These are phyloP conservation scores for Rhodotorula paludigena DNA, from an alignment of 768 basidiomycete genomes.

Conservation along the genomic window DNA sequence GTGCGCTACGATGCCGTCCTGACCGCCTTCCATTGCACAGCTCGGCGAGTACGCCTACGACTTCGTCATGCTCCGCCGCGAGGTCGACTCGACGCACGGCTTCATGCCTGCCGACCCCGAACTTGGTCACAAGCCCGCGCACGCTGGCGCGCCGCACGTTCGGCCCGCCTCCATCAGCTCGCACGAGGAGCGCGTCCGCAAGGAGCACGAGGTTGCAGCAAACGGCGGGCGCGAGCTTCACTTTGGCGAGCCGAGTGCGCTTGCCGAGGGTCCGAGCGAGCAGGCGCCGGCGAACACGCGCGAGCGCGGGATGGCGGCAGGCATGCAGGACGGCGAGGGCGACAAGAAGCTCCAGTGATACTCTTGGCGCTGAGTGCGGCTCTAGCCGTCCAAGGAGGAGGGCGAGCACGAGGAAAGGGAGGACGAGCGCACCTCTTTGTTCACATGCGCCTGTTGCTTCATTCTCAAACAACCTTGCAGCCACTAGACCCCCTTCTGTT, in stretches of 20 bases:
- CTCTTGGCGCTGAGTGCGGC: too few species aligned
- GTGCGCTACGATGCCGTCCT: slow-evolving; percentile 48
- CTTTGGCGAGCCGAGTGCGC: not conserved
- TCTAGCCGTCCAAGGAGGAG: too few species aligned
- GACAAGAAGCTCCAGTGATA: not conserved
- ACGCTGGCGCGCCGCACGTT: slow-evolving; percentile 11
- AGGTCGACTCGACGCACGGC: slow-evolving; percentile 27
- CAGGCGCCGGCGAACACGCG: slow-evolving; percentile 10
- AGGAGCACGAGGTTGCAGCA: not conserved
- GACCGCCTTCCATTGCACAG: not conserved
- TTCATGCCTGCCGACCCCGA: not conserved
- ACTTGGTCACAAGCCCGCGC: not conserved
- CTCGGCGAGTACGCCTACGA: slow-evolving; percentile 87
- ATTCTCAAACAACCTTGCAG: too few species aligned
- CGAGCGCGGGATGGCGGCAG: slow-evolving; percentile 6
- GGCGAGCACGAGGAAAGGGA: too few species aligned
- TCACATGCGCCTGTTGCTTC: too few species aligned
- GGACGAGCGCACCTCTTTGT: too few species aligned
- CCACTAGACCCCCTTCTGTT: too few species aligned
- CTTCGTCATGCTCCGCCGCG: slow-evolving; percentile 52
- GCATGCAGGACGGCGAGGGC: not conserved
- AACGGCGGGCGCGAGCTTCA: slow-evolving; percentile 4
- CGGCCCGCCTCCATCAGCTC: slow-evolving; percentile 28
- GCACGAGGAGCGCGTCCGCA: slow-evolving; percentile 9
- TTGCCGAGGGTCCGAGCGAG: not conserved